These are phyloP conservation scores for Cladophialophora chaetospira DNA, from an alignment of 2,329 filamentous ascomycete species.

Conservation along the genomic window DNA sequence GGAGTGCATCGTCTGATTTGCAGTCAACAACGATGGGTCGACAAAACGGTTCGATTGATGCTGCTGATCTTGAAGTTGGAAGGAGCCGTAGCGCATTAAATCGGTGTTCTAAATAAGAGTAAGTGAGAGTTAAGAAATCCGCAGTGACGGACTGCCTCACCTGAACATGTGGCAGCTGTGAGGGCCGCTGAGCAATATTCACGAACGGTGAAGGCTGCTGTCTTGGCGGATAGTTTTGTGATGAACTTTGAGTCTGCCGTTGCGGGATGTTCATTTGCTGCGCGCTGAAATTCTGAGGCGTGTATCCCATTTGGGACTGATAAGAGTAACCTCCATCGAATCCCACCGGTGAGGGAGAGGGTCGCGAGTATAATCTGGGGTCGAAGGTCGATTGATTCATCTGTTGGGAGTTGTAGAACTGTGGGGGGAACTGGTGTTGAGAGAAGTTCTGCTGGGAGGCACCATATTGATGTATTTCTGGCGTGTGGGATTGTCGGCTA, in stretches of 20 bases:
- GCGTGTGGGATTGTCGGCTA: conserved; percentile 26
- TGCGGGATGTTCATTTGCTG: conserved; percentile 25
- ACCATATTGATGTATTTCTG: conserved; percentile 29
- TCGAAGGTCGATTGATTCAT: conserved; percentile 27
- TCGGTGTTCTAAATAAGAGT: conserved; percentile 18
- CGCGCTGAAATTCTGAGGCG: conserved; percentile 21
- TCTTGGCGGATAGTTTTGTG: conserved; percentile 38
- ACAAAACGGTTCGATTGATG: conserved; percentile 24
- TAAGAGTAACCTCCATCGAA: conserved; percentile 24
- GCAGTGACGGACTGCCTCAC: conserved; percentile 16
- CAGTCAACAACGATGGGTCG: conserved; percentile 30
- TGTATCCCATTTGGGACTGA: conserved; percentile 25
- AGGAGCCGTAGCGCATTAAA: conserved; percentile 22
- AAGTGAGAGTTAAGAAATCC: neutral
- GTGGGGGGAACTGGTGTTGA: conserved; percentile 26
- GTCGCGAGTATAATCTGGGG: conserved; percentile 23
- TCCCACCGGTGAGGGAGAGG: conserved; percentile 25
- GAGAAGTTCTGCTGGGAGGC: conserved; percentile 20
- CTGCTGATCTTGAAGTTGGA: conserved; percentile 22
- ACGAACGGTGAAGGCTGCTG: conserved; percentile 28
- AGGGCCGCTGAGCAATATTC: conserved; percentile 33
- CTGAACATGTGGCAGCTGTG: conserved; percentile 34
- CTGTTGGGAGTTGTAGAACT: conserved; percentile 24
- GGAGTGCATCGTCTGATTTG: conserved; percentile 18
- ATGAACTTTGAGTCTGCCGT: conserved; percentile 23